Evolutionary conservation across 139 green algal genomes (phyloP).

Genomic region (Tetradesmus obliquus): DNA sequence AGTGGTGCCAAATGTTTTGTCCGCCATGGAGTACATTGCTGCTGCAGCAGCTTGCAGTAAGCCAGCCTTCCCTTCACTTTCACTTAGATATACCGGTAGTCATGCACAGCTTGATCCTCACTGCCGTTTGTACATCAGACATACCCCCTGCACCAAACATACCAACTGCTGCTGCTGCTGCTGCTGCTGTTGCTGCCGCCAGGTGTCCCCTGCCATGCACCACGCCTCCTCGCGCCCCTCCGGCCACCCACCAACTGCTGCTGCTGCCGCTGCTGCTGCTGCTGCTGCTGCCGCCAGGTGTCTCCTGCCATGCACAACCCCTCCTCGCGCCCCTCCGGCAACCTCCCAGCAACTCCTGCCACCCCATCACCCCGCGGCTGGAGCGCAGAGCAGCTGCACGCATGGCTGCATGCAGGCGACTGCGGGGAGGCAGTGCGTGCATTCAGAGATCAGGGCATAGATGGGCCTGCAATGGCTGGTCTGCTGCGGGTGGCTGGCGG

Average conservation of each 20-base stretch:
- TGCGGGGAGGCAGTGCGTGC: not conserved
- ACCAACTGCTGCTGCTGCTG: no score
- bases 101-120: no score
- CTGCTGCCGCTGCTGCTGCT: not conserved
- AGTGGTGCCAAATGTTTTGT: no score
- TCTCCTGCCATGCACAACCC: not conserved
- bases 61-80: not conserved
- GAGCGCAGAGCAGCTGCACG: not conserved
- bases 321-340: not conserved
- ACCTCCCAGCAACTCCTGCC: not conserved
- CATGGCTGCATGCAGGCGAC: not conserved
- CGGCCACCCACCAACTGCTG: not conserved
- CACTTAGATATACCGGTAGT: not conserved
- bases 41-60: not conserved
- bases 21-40: not conserved
- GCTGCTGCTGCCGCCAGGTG: not conserved
- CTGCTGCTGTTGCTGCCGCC: not conserved
- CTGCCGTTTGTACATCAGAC: no score
- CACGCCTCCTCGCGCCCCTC: not conserved
- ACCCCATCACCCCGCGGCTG: not conserved
- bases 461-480: not conserved
- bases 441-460: constrained; percentile 5
- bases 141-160: no score
- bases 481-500: not conserved
- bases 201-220: not conserved